These are phyloP conservation scores for Schizochytrium sp. DNA, from an alignment of 108 stramenopile genomes.

Conservation along the genomic window DNA sequence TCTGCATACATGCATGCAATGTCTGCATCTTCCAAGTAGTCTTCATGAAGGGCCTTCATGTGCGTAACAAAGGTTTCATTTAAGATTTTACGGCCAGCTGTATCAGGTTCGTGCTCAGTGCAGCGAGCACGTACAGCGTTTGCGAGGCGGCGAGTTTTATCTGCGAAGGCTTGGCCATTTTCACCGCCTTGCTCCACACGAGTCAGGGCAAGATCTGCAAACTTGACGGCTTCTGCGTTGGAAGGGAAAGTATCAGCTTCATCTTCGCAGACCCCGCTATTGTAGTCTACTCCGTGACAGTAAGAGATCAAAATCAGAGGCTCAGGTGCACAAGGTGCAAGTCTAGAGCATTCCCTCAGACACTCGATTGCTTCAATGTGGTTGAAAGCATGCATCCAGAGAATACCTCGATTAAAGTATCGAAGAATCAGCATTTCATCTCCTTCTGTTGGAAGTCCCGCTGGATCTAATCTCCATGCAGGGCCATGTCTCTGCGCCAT, in stretches of 20 bases:
- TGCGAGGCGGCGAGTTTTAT: not conserved
- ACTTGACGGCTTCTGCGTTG: slow-evolving; percentile 6
- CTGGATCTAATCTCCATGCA: no score
- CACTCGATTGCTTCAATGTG: slow-evolving; percentile 27
- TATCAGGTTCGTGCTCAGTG: not conserved
- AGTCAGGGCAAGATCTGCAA: not conserved
- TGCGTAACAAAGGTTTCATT: slow-evolving; percentile 19
- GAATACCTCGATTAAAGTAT: not conserved
- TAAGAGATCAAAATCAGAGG: slow-evolving; percentile 15
- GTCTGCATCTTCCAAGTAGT: not conserved
- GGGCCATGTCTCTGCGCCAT: no score
- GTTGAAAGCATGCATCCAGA: slow-evolving; percentile 12
- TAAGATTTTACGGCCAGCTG: not conserved
- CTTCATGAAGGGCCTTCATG: not conserved
- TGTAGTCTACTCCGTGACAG: slow-evolving; percentile 55
- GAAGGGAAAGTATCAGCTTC: not conserved
- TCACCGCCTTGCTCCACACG: not conserved
- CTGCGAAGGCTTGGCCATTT: not conserved
- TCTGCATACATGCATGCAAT: not conserved
- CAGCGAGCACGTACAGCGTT: not conserved
- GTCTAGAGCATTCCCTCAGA: not conserved
- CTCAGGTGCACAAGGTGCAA: not conserved
- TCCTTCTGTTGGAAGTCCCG: no score
- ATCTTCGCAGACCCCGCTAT: slow-evolving; percentile 38
- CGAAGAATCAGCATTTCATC: no score